Evolutionary conservation across 495 filamentous ascomycete species (phyloP), one percentile per base, ranked within the genome.

Genomic region (Tuber umbilicatum): DNA sequence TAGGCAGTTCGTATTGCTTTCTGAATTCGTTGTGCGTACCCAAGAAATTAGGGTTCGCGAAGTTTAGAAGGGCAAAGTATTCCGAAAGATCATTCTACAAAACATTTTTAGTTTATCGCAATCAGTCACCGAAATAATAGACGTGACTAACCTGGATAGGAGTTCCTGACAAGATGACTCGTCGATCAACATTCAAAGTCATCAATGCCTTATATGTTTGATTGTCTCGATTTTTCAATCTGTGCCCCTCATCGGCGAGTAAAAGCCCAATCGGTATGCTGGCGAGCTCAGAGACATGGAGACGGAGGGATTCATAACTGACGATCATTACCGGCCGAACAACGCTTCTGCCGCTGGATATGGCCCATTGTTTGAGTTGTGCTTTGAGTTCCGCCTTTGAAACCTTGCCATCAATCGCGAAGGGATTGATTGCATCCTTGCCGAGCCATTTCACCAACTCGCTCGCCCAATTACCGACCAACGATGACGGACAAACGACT

Each of bases 321-420:
- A 99, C 94, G 70, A 99, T 99, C n/a, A 99, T 90, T n/a, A 97
- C 93, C 6, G 96, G 95, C 42, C 95, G 87, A 35, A 93, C 94
- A 35, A 99, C 89, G n/a, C 93, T 87, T 60, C 95, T 91, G 7
- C 95, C 95, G 60, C 87, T 92, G 17, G 96, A 88, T 78, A 97
- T 92, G 5, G 91, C 91, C 95, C 95, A 99, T 84, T 99, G 95
- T 42, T 93, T 91, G 55, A 99, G 86, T 82, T 99, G 95, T 71
- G 89, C 85, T 0, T 87, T 94, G 60, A 99, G 86, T 76, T 98
- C 96, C 75, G 94, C 91, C 82, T 99, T 99, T 2, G 93, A 90
- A 21, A 93, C 94, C 84, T 98, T 99, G 19, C 95, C 95, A 80
- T 99, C 96, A 75, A 98, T 91, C 42, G 96, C 95, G 83, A 99